A percentile compares a stretch with the other conserved stretches of the same genome.
Conservation (phyloP, 768 basidiomycete genomes). For the Tephrocybe sp. region DNA sequence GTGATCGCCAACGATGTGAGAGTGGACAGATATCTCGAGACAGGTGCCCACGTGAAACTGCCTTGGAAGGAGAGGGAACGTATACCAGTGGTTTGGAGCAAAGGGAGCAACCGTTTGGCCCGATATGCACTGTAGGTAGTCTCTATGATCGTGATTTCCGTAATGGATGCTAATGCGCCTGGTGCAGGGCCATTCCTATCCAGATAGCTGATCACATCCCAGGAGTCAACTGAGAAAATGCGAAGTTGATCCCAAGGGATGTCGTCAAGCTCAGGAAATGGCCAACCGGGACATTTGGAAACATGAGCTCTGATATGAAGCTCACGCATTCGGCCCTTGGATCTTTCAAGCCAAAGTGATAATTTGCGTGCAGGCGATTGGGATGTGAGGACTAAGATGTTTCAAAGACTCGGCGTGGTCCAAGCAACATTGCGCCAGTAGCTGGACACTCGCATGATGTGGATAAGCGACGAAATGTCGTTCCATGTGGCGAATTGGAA, state of each 20-base stretch:
- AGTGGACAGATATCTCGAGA: conserved; percentile 16
- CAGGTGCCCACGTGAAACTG: conserved; percentile 20
- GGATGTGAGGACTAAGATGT: conserved; percentile 51
- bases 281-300: conserved; percentile 27
- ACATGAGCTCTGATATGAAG: conserved; percentile 27
- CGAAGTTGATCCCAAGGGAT: conserved; percentile 44
- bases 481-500: conserved; percentile 43
- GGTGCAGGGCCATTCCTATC: conserved; percentile 25
- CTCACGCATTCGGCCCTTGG: conserved; percentile 48
- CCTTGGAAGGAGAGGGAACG: conserved; percentile 9
- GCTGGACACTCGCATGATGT: conserved; percentile 56
- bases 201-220: conserved; percentile 35
- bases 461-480: conserved; percentile 43
- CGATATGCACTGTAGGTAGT: not conserved
- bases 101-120: conserved; percentile 3
- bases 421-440: conserved; percentile 62
- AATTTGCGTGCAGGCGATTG: conserved; percentile 51
- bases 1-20: conserved; percentile 21
- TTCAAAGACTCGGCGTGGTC: conserved; percentile 58
- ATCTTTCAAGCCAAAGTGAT: conserved; percentile 57
- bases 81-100: conserved; percentile 7
- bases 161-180: conserved; percentile 33
- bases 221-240: conserved; percentile 33
- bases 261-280: conserved; percentile 30
- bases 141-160: conserved; percentile 32